phyloP scores from a whole-genome alignment of 768 basidiomycete genomes.

The Porpolomopsis calyptriformis region DNA sequence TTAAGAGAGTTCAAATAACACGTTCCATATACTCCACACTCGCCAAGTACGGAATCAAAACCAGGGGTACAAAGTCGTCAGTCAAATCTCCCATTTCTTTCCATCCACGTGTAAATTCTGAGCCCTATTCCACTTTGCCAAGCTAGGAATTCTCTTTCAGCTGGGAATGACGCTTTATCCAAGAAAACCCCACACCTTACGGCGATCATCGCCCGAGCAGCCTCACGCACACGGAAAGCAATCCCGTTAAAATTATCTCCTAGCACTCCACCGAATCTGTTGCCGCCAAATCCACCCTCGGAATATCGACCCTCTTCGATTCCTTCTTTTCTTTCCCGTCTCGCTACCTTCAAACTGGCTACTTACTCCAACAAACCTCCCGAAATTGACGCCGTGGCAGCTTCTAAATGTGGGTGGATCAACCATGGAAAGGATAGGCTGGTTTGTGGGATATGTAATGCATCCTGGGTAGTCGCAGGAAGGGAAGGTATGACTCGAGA shows the following conservation, averaged over 20 bases:
- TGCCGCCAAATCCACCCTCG: slow-evolving; percentile 20
- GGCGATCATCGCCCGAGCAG: slow-evolving; percentile 60
- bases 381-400: slow-evolving; percentile 66
- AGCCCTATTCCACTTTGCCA: slow-evolving; percentile 7
- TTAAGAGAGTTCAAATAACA: slow-evolving; percentile 39
- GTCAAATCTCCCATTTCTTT: neutral
- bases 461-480: slow-evolving; percentile 64
- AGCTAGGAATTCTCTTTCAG: slow-evolving; percentile 4
- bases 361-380: slow-evolving; percentile 75
- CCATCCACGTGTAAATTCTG: neutral
- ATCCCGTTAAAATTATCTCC: slow-evolving; percentile 35
- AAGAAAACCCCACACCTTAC: slow-evolving; percentile 61
- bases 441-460: slow-evolving; percentile 58
- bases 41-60: slow-evolving; percentile 63
- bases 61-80: slow-evolving; percentile 31
- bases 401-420: slow-evolving; percentile 73
- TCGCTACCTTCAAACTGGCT: slow-evolving; percentile 66
- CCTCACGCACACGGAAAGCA: slow-evolving; percentile 41
- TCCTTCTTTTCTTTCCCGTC: slow-evolving; percentile 59
- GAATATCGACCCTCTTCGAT: slow-evolving; percentile 76
- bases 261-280: slow-evolving; percentile 14
- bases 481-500: slow-evolving; percentile 65
- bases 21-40: slow-evolving; percentile 69
- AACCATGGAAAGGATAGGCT: slow-evolving; percentile 77
- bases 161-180: slow-evolving; percentile 21